phyloP scores from a whole-genome alignment of 306 rosid species.

The Vicia villosa region DNA sequence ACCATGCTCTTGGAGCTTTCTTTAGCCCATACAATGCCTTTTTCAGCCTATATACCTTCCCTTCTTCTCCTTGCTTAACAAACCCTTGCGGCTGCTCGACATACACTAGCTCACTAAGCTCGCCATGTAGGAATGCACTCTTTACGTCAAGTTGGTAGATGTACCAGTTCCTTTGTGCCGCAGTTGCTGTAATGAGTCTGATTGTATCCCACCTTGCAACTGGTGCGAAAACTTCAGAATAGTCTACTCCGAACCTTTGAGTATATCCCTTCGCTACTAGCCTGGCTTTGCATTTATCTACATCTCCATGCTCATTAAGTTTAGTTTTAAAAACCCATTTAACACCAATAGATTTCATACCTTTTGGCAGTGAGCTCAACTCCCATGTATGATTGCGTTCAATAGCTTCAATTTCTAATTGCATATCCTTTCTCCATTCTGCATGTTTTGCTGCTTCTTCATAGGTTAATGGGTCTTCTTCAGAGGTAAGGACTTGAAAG shows the following conservation, averaged over 20 bases:
- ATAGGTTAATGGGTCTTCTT: not conserved
- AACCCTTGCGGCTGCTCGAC: not conserved
- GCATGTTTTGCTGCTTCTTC: not conserved
- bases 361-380: not conserved
- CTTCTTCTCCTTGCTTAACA: not conserved
- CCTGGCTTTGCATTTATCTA: not conserved
- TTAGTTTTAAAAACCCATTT: constrained; percentile 17
- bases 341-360: not conserved
- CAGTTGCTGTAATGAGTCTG: not conserved
- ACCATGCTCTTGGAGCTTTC: not conserved
- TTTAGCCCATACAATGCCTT: constrained; percentile 2
- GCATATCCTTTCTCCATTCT: not conserved
- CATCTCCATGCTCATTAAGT: not conserved
- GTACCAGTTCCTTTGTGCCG: not conserved
- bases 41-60: not conserved
- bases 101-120: not conserved
- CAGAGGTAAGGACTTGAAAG: not conserved
- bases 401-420: not conserved
- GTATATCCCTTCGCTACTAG: not conserved
- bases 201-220: not conserved
- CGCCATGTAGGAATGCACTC: not conserved
- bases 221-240: no score
- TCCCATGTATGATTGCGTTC: not conserved
- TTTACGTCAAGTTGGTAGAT: not conserved
- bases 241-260: not conserved